Evolutionary conservation across 805 yeast species (phyloP), one percentile per base, ranked within the genome.

Genomic region (Candida taoyuanica): DNA sequence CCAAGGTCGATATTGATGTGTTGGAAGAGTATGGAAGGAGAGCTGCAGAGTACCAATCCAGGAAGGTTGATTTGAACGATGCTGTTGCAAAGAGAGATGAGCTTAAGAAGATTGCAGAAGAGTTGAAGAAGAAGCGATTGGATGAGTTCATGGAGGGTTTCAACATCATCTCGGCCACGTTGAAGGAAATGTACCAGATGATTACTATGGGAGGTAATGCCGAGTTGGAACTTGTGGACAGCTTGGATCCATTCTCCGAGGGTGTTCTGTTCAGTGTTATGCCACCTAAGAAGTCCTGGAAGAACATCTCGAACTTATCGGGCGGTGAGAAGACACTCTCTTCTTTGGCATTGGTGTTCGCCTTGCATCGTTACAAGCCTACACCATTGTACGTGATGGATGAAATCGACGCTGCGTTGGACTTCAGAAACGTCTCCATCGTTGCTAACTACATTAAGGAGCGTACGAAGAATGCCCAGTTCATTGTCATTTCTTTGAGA

Each of bases 131-230:
- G 39, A 77, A 71, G 42, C 68, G 98, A 37, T 68, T 84, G 37
- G 88, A 81, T 45, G 97, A 93, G 59, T 93, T 93, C 55, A 88
- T 88, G 95, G 77, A 75, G 45, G 98, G 99, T 0, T 93, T 94
- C 65, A 76, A 80, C 48, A 71, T 78, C 16, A 93, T 93, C 20
- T 87, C 97, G 1, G 68, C 79, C 58, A 85, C 95, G 6, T 71
- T 93, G 47, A 93, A 91, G 59, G 96, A 87, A 53, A 89, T 93
- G 98, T 93, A 93, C 55, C 95, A 89, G 56, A 85, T 93, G 94
- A 93, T 93, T 44, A 93, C 98, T 1, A 88, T 91, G 94, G 98
- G 98, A 19, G 99, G 99, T 24, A 93, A 91, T 65, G 99, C 99
- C 0, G 98, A 93, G 59, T 70, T 93, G 25, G 99, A 93, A 59